A percentile compares a stretch with the other conserved stretches of the same genome.
Evolutionary conservation across 2,329 filamentous ascomycete species (phyloP).

Genomic region (Claviceps sp.): DNA sequence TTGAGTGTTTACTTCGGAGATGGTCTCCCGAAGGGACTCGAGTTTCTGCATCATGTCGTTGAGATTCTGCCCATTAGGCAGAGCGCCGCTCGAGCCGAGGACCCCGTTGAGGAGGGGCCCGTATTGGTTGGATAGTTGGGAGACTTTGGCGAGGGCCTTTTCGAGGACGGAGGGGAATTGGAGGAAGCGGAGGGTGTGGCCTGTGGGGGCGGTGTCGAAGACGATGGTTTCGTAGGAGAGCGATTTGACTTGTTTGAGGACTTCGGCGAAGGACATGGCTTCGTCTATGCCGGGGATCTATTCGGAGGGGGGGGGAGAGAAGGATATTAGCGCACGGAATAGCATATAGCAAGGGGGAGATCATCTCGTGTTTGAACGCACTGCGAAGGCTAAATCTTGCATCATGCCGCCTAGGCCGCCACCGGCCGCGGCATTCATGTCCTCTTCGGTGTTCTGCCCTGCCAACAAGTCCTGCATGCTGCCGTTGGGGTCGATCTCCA

Average conservation of each 20-base stretch:
- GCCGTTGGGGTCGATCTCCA: constrained; percentile 98
- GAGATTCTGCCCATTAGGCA: constrained; percentile 88
- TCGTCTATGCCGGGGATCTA: constrained; percentile 97
- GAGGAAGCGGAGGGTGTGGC: constrained; percentile 94
- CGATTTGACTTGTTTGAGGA: constrained; percentile 97
- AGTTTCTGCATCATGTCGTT: constrained; percentile 90
- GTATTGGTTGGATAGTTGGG: constrained; percentile 85
- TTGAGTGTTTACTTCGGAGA: constrained; percentile 89
- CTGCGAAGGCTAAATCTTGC: constrained; percentile 93
- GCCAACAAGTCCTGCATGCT: constrained; percentile 91
- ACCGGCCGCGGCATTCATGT: constrained; percentile 53
- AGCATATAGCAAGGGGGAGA: not conserved
- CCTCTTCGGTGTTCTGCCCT: constrained; percentile 59
- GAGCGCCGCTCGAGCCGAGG: constrained; percentile 58
- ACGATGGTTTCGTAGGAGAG: constrained; percentile 98
- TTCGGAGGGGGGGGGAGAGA: not conserved
- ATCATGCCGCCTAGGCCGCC: constrained; percentile 86
- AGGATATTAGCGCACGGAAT: not conserved
- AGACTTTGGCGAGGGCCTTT: constrained; percentile 95
- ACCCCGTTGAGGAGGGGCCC: constrained; percentile 92
- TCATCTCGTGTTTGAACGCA: constrained; percentile 27
- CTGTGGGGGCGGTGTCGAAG: constrained; percentile 96
- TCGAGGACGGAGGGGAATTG: constrained; percentile 97
- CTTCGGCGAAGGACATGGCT: constrained; percentile 98
- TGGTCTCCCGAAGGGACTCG: constrained; percentile 84